A percentile compares a stretch with the other conserved stretches of the same genome.
These are phyloP conservation scores for Calonectria hongkongensis DNA, from an alignment of 2,329 filamentous ascomycete species.

Conservation along the genomic window DNA sequence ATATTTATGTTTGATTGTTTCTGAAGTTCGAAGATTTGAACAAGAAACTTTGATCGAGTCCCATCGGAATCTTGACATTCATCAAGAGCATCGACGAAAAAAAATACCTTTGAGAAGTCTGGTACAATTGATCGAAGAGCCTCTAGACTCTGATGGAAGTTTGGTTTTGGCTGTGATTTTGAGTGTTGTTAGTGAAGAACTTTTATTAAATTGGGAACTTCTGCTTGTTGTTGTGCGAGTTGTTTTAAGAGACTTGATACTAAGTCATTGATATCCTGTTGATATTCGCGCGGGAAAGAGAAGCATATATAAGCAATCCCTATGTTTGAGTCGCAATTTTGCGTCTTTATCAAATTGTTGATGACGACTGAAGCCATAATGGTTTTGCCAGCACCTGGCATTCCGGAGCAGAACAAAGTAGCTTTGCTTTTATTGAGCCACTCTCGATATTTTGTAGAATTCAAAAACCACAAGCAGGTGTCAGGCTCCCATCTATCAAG, in stretches of 20 bases:
- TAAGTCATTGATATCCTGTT: constrained; percentile 51
- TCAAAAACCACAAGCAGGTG: constrained; percentile 66
- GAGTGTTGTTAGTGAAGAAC: too few relatives aligned
- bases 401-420: constrained; percentile 62
- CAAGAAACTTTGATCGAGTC: background rate
- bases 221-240: too few relatives aligned
- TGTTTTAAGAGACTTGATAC: constrained; percentile 54
- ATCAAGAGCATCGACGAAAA: constrained; percentile 15
- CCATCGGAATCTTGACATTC: constrained; percentile 1
- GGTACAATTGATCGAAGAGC: too few relatives aligned
- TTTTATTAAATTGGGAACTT: too few relatives aligned
- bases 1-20: background rate
- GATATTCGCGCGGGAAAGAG: constrained; percentile 54
- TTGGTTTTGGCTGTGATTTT: too few relatives aligned
- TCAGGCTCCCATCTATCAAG: constrained; percentile 24
- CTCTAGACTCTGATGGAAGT: too few relatives aligned
- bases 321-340: too few relatives aligned
- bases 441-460: constrained; percentile 55
- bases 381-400: constrained; percentile 61
- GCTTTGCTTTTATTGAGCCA: constrained; percentile 52
- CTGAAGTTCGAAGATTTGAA: background rate
- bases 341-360: constrained; percentile 30
- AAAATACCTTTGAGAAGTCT: background rate
- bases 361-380: constrained; percentile 45
- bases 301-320: too few relatives aligned